Conservation (phyloP, 2,329 filamentous ascomycete genomes). For the Trichoderma sp. region DNA sequence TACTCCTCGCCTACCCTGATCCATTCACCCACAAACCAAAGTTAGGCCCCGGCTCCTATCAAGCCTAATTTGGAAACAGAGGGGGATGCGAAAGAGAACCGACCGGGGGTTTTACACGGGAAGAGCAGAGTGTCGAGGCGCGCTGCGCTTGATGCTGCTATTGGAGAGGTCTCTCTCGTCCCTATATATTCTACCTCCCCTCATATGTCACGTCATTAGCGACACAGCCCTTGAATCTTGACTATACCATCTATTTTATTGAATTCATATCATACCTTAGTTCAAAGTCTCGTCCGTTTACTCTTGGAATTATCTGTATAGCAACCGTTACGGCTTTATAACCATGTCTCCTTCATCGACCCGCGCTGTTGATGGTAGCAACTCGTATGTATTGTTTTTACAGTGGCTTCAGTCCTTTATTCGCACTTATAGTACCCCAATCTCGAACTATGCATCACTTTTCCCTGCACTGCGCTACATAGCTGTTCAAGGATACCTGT, state of each 20-base stretch:
- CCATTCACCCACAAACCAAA: background rate
- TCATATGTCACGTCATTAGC: background rate
- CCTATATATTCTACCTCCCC: background rate
- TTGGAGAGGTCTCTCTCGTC: background rate
- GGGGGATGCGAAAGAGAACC: background rate
- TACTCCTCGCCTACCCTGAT: background rate
- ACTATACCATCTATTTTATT: background rate
- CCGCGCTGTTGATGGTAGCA: background rate
- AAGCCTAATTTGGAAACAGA: background rate
- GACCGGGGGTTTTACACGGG: background rate
- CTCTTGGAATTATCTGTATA: background rate
- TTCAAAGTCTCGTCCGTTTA: background rate
- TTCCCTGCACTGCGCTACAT: background rate
- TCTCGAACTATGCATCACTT: background rate
- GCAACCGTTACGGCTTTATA: background rate
- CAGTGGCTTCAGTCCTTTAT: background rate
- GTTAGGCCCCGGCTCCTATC: background rate
- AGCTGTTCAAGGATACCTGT: background rate
- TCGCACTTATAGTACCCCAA: background rate
- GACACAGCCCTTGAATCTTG: background rate
- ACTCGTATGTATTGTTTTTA: background rate
- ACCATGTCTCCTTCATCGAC: background rate
- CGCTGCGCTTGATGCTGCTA: background rate
- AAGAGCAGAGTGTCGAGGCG: background rate
- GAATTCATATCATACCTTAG: background rate